Percentiles rank a stretch among this genome's conserved stretches.
Conservation (phyloP, 768 basidiomycete species). For the Termitomyces bulborhizus region DNA sequence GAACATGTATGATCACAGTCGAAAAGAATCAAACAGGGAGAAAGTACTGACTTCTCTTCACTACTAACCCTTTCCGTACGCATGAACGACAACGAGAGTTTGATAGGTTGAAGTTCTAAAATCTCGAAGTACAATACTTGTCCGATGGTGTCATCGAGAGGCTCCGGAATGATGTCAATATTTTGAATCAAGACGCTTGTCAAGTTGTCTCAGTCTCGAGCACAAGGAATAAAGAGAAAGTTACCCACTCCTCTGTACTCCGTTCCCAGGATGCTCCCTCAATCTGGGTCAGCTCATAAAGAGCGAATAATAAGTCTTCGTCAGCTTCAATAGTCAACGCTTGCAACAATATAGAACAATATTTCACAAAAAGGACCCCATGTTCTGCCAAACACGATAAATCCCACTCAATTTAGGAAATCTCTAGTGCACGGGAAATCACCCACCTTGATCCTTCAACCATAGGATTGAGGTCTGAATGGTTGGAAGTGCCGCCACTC, state of each 20-base stretch:
- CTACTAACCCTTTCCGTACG: constrained; percentile 90
- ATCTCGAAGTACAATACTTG: constrained; percentile 93
- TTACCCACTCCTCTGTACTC: constrained; percentile 62
- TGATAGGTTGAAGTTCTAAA: constrained; percentile 90
- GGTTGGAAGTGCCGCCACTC: constrained; percentile 80
- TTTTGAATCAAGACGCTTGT: constrained; percentile 67
- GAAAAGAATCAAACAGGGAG: background rate
- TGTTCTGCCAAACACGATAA: constrained; percentile 53
- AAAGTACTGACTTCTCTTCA: constrained; percentile 73
- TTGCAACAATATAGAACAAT: constrained; percentile 90
- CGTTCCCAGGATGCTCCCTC: constrained; percentile 89
- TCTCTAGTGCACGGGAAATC: background rate
- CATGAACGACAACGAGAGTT: constrained; percentile 93
- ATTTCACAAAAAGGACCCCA: constrained; percentile 96
- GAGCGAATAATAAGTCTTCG: constrained; percentile 89
- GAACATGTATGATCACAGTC: background rate
- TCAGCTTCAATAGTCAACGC: constrained; percentile 95
- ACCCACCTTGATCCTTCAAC: constrained; percentile 86
- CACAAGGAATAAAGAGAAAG: background rate
- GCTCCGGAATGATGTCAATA: constrained; percentile 64
- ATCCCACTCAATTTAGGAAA: background rate
- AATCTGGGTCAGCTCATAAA: constrained; percentile 89
- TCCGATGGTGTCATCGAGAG: constrained; percentile 57
- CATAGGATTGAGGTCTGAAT: constrained; percentile 85
- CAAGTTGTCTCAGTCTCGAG: constrained; percentile 1